phyloP scores from a whole-genome alignment of 106 monocot species.

The Narthecium ossifragum region DNA sequence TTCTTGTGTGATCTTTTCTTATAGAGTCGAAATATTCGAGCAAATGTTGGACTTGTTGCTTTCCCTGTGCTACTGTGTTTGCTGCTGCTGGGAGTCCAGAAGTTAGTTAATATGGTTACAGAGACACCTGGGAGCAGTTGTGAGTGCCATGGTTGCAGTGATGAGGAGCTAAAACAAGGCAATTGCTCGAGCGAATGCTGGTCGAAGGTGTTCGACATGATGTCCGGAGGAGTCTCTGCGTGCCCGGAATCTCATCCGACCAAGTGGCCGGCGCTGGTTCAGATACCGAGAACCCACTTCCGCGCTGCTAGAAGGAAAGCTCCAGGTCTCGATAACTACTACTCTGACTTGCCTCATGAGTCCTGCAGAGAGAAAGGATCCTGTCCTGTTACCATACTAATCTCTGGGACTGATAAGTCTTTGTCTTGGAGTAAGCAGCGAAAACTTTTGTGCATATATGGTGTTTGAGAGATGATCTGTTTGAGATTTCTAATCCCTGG shows the following conservation, averaged over 20 bases:
- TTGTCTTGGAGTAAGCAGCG: slow-evolving; percentile 12
- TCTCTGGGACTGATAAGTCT: slow-evolving; percentile 23
- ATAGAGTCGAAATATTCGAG: slow-evolving; percentile 17
- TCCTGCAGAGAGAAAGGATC: slow-evolving; percentile 9
- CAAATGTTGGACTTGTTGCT: slow-evolving; percentile 7
- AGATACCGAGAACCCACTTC: slow-evolving; percentile 13
- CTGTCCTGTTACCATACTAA: slow-evolving; percentile 16
- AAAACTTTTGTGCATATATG: neutral
- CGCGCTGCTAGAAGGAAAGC: slow-evolving; percentile 1
- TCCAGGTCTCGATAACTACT: neutral
- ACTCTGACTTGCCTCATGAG: neutral
- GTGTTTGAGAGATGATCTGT: neutral
- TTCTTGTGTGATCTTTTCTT: neutral
- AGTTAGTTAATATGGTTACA: neutral
- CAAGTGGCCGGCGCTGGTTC: slow-evolving; percentile 16
- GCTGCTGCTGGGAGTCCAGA: neutral
- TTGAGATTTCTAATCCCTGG: neutral
- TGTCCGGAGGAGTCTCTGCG: neutral
- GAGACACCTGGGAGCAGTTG: neutral
- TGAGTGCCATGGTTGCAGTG: neutral
- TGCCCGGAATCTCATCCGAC: neutral
- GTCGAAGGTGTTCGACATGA: neutral
- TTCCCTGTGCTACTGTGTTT: slow-evolving; percentile 16
- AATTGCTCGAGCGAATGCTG: neutral
- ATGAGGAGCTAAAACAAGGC: neutral